A percentile compares a stretch with the other conserved stretches of the same genome.
These are phyloP conservation scores for Scheffersomyces segobiensis DNA, from an alignment of 1,139 yeast species.

Conservation along the genomic window DNA sequence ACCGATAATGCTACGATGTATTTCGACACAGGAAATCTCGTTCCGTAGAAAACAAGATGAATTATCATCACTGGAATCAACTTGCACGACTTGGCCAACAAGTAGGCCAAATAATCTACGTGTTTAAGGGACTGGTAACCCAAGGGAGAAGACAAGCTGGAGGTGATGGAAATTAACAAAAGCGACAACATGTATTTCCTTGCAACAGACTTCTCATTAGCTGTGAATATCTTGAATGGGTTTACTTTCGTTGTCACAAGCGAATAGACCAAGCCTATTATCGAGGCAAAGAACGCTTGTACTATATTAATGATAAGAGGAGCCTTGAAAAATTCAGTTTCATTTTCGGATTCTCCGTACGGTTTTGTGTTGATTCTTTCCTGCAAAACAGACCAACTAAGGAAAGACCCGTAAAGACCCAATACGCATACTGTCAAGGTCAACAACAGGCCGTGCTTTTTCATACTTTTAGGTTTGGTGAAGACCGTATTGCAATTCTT, in stretches of 20 bases:
- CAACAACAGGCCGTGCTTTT: conserved; percentile 21
- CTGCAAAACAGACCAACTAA: conserved; percentile 90
- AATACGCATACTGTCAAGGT: conserved; percentile 55
- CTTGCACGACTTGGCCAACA: conserved; percentile 91
- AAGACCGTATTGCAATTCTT: neutral
- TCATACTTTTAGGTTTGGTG: conserved; percentile 7
- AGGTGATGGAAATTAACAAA: conserved; percentile 68
- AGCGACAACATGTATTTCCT: conserved; percentile 40
- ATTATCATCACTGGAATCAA: conserved; percentile 89
- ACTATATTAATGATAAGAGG: conserved; percentile 73
- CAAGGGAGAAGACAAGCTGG: conserved; percentile 79
- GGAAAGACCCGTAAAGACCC: conserved; percentile 82
- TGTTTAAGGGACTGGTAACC: conserved; percentile 75
- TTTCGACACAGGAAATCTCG: conserved; percentile 73
- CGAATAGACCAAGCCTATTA: conserved; percentile 67
- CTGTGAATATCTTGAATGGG: conserved; percentile 32
- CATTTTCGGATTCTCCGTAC: conserved; percentile 52
- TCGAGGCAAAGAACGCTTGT: conserved; percentile 72
- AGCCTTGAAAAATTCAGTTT: conserved; percentile 60
- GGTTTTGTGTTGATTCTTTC: conserved; percentile 83
- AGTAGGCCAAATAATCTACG: conserved; percentile 81
- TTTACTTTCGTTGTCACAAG: conserved; percentile 28
- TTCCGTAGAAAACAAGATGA: conserved; percentile 71
- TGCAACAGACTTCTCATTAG: conserved; percentile 19
- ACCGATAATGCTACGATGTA: conserved; percentile 74